Conservation (phyloP, 345 rosid species). For the Toxicodendron radicans region DNA sequence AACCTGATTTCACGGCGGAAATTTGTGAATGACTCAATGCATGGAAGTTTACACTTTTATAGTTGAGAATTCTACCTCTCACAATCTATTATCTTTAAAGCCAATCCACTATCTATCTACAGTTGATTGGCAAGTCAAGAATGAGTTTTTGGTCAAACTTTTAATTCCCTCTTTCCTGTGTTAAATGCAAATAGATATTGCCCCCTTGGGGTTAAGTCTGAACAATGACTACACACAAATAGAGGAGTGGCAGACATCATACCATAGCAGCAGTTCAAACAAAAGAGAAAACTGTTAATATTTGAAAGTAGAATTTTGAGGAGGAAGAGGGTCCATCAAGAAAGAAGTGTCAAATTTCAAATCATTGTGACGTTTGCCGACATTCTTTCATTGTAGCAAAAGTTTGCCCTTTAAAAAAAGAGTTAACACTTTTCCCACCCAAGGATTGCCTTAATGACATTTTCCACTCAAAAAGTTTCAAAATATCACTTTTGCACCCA, state of each 20-base stretch:
- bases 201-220: neutral
- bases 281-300: too few species aligned
- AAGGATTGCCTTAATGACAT: too few species aligned
- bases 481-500: too few species aligned
- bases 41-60: neutral
- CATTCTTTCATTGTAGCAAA: slow-evolving; percentile 13
- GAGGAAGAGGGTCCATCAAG: neutral
- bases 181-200: neutral
- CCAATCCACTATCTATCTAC: neutral
- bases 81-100: too few species aligned
- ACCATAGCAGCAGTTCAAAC: too few species aligned
- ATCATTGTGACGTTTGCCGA: slow-evolving; percentile 14
- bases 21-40: neutral
- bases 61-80: neutral
- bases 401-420: neutral
- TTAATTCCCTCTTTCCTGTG: neutral
- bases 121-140: too few species aligned
- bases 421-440: too few species aligned
- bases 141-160: too few species aligned
- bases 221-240: too few species aligned
- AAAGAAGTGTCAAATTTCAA: neutral
- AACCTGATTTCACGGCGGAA: slow-evolving; percentile 26
- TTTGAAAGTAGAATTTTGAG: neutral
- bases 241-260: too few species aligned
- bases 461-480: too few species aligned